Percentiles rank a stretch among this genome's conserved stretches.
Conservation (phyloP, 2,329 filamentous ascomycete genomes). For the Paracoccidioides brasiliensis region DNA sequence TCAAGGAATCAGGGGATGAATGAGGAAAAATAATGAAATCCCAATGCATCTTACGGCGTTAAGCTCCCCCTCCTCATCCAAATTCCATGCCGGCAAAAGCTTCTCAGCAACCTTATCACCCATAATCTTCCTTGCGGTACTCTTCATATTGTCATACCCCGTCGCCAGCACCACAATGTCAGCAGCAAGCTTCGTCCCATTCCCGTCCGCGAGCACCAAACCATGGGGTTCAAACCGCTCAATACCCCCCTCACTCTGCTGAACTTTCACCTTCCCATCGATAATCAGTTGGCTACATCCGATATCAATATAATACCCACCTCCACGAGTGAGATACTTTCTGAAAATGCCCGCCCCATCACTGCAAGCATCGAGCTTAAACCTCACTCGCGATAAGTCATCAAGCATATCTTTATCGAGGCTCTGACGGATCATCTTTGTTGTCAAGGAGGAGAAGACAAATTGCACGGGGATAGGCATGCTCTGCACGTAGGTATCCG, state of each 20-base stretch:
- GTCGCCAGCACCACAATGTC: constrained; percentile 53
- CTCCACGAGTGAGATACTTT: constrained; percentile 37
- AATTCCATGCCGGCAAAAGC: constrained; percentile 47
- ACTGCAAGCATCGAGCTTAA: constrained; percentile 29
- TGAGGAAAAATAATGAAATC: not conserved
- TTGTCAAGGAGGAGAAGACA: constrained; percentile 31
- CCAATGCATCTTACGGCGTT: constrained; percentile 25
- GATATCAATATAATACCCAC: constrained; percentile 49
- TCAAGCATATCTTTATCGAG: constrained; percentile 31
- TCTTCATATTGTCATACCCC: constrained; percentile 56
- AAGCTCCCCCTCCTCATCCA: constrained; percentile 45
- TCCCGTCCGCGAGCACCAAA: constrained; percentile 41
- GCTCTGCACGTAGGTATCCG: constrained; percentile 36
- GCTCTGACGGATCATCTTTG: constrained; percentile 28
- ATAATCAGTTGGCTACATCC: constrained; percentile 42
- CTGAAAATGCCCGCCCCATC: constrained; percentile 31
- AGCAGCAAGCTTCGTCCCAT: constrained; percentile 40
- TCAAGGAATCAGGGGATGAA: not conserved
- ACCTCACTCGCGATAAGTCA: constrained; percentile 36
- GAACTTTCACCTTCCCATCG: constrained; percentile 48
- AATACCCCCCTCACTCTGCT: constrained; percentile 43
- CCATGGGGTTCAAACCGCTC: constrained; percentile 36
- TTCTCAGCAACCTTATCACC: constrained; percentile 48
- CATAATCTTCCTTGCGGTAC: constrained; percentile 47
- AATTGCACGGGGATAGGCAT: constrained; percentile 37